These are phyloP conservation scores for Chaetomiaceae sp. DNA, from an alignment of 2,329 filamentous ascomycete species.

Conservation along the genomic window DNA sequence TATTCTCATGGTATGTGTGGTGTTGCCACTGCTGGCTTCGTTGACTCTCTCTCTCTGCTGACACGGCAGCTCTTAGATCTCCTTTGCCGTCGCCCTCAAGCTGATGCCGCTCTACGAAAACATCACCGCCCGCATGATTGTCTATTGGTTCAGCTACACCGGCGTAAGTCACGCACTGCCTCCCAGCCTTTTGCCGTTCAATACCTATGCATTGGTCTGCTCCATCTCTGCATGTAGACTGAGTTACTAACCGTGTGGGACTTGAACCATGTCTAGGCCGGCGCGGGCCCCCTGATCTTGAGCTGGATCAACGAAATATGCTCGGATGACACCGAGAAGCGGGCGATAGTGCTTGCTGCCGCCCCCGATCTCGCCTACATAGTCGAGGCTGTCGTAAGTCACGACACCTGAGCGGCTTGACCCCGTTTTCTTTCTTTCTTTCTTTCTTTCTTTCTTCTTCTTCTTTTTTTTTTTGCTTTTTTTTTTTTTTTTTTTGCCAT, in stretches of 20 bases:
- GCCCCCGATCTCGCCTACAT: not conserved
- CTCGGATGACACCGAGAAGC: constrained; percentile 1
- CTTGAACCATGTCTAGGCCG: not conserved
- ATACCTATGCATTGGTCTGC: no score
- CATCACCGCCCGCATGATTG: not conserved
- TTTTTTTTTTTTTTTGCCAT: no score
- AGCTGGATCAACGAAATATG: constrained; percentile 7
- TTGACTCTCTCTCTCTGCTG: no score
- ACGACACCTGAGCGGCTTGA: no score
- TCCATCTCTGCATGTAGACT: no score
- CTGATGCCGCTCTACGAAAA: constrained; percentile 1
- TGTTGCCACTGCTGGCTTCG: not conserved
- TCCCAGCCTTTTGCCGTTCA: not conserved
- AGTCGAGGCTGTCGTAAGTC: not conserved
- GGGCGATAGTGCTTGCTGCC: not conserved
- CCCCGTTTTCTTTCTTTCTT: no score
- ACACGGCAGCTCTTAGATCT: not conserved
- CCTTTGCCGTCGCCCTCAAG: not conserved
- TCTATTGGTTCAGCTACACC: not conserved
- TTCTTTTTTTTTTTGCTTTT: no score
- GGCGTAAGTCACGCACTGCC: not conserved
- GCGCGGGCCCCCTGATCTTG: not conserved
- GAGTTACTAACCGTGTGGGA: no score
- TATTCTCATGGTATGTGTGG: not conserved
- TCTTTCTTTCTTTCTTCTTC: no score